A percentile compares a stretch with the other conserved stretches of the same genome.
Evolutionary conservation across 768 basidiomycete species (phyloP).

Genomic region (Amanita pseudoporphyria): DNA sequence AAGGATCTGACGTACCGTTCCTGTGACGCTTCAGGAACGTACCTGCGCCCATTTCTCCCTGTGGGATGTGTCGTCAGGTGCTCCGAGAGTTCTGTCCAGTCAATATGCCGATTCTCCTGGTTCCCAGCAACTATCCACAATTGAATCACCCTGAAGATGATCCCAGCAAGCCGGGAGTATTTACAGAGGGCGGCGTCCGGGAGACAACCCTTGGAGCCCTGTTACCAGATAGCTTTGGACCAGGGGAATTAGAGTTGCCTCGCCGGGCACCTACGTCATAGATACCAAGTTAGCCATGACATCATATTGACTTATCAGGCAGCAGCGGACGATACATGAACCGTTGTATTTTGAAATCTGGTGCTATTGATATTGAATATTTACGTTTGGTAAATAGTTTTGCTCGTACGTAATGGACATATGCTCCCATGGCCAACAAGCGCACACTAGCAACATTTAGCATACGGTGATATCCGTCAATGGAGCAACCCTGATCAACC

Average conservation of each 20-base stretch:
- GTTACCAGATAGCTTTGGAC: constrained; percentile 84
- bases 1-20: neutral
- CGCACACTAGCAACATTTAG: too few relatives aligned
- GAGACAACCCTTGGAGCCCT: constrained; percentile 66
- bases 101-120: constrained; percentile 63
- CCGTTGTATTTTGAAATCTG: too few relatives aligned
- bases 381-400: too few relatives aligned
- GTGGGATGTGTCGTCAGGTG: constrained; percentile 91
- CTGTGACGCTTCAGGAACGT: constrained; percentile 48
- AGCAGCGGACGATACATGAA: too few relatives aligned
- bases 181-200: constrained; percentile 43
- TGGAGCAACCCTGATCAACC: too few relatives aligned
- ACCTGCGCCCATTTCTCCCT: constrained; percentile 60
- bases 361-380: too few relatives aligned
- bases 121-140: constrained; percentile 54
- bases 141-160: constrained; percentile 22
- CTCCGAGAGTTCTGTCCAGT: constrained; percentile 77
- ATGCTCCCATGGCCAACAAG: too few relatives aligned
- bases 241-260: constrained; percentile 45
- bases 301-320: too few relatives aligned
- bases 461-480: too few relatives aligned
- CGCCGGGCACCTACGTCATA: neutral
- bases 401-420: too few relatives aligned
- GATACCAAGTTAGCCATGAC: too few relatives aligned
- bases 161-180: constrained; percentile 18